A percentile compares a stretch with the other conserved stretches of the same genome.
Conservation (phyloP, 257 asterid genomes). For the Parsonsia alboflavescens region DNA sequence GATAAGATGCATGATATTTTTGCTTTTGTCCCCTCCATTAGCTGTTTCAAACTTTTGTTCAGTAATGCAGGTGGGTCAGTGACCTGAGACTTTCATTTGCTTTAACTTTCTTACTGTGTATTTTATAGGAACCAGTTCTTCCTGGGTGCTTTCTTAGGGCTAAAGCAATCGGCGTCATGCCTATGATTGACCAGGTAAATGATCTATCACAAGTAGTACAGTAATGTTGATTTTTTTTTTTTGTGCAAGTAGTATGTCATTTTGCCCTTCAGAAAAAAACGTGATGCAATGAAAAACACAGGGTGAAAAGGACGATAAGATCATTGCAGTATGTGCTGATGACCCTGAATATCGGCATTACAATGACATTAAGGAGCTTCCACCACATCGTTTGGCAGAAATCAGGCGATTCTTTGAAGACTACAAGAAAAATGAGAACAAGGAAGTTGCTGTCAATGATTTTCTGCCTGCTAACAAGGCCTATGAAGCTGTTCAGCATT, state of each 20-base stretch:
- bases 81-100: background rate
- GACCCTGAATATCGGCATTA: slow-evolving; percentile 85
- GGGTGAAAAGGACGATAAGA: slow-evolving; percentile 97
- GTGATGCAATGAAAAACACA: slow-evolving; percentile 21
- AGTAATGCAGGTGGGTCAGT: too few relatives aligned
- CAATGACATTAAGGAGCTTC: slow-evolving; percentile 81
- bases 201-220: background rate
- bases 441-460: slow-evolving; percentile 78
- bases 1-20: background rate
- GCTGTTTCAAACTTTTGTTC: background rate
- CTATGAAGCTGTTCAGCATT: slow-evolving; percentile 66
- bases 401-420: slow-evolving; percentile 92
- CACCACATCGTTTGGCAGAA: slow-evolving; percentile 90
- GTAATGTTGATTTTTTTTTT: too few relatives aligned
- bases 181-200: slow-evolving; percentile 94
- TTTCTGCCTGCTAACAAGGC: slow-evolving; percentile 74
- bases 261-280: background rate
- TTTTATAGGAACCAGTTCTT: slow-evolving; percentile 73
- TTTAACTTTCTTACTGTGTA: background rate
- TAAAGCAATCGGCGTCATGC: slow-evolving; percentile 96
- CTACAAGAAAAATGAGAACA: slow-evolving; percentile 93
- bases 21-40: background rate
- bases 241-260: background rate
- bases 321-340: slow-evolving; percentile 95
- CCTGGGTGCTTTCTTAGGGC: slow-evolving; percentile 98